Base-by-base conservation (phyloP, 768 basidiomycete species). In the Xanthoconium stramineum region DNA sequence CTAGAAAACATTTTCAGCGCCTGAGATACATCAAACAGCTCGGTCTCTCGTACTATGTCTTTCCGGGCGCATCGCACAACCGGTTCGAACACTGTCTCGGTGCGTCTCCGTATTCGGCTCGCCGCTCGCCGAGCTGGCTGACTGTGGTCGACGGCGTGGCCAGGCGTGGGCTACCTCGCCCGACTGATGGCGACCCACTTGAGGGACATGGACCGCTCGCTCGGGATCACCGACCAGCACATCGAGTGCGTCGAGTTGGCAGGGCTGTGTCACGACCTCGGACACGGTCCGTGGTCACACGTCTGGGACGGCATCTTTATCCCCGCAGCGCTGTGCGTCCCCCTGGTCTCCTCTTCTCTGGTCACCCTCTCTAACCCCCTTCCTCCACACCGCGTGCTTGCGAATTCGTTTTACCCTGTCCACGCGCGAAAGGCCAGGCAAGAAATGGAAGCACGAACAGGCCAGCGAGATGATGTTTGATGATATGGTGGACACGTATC, bases 11-110 rank as follows among this genome's bases (percentile, higher is more conserved):
- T 47, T 92, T 93, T 63, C 91, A 94, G 62, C 80, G 91, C 3
- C 75, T 94, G 44, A 78, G 91, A 33, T 71, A 80, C 53, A 80
- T 94, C 63, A 91, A 92, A 59, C 91, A 94, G 65, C 82, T 94
- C 9, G 91, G 91, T 1, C 82, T 86, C 6, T 80, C 87, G 0
- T 85, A 83, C 60, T 83, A 81, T 58, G 87, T 93, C 30, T 93
- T 87, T 82, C 83, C 86, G 0, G 81, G 88, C 2, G 91, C 88
- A 0, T 80, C 86, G 0, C 91, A 93, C 63, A 91, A 84, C 55
- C 81, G 91, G 0, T 92, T 94, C 61, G 91, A 93, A 61, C 91
- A 94, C 65, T 86, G 80, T 58, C 73, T 94, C n/a, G 91, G 91
- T 87, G 49, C 24, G 70, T 57, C 2, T 17, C 10, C 44, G 6